Percentiles rank a stretch among this genome's conserved stretches.
Conservation (phyloP, 1,284 basidiomycete genomes). For the Ceratobasidium sp. region DNA sequence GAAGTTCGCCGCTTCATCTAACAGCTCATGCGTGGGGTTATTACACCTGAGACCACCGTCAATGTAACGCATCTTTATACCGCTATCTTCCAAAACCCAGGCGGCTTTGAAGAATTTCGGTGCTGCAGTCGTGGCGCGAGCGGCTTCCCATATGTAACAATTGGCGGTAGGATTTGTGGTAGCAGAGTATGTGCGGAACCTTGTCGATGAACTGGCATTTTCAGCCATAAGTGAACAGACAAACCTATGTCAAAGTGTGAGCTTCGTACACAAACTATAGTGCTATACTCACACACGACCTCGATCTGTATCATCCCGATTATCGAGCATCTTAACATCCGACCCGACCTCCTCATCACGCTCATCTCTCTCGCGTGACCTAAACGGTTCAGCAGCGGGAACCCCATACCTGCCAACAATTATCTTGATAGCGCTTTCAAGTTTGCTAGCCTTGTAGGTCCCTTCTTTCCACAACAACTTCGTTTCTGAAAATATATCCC, state of each 20-base stretch:
- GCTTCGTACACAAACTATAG: background rate
- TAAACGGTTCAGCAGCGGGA: background rate
- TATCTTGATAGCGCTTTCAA: slow-evolving; percentile 19
- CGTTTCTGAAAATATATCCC: slow-evolving; percentile 10
- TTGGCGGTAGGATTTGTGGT: background rate
- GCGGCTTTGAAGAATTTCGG: slow-evolving; percentile 1
- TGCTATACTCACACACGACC: background rate
- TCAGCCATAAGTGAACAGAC: slow-evolving; percentile 11
- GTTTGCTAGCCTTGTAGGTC: slow-evolving; percentile 1
- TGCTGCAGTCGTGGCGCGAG: slow-evolving; percentile 8
- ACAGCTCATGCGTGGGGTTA: slow-evolving; percentile 3
- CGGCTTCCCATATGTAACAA: slow-evolving; percentile 25
- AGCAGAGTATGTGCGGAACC: slow-evolving; percentile 11
- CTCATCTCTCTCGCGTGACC: background rate
- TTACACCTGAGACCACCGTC: slow-evolving; percentile 1
- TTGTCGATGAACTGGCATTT: background rate
- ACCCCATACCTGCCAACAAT: slow-evolving; percentile 5
- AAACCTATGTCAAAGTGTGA: background rate
- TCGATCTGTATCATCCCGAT: background rate
- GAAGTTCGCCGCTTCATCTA: background rate
- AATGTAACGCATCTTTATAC: background rate
- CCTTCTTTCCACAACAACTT: slow-evolving; percentile 25
- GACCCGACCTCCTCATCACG: background rate
- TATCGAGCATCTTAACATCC: background rate
- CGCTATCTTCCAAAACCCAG: background rate